A percentile compares a stretch with the other conserved stretches of the same genome.
Conservation (phyloP, 2,329 filamentous ascomycete species). For the Xylaria arbuscula region DNA sequence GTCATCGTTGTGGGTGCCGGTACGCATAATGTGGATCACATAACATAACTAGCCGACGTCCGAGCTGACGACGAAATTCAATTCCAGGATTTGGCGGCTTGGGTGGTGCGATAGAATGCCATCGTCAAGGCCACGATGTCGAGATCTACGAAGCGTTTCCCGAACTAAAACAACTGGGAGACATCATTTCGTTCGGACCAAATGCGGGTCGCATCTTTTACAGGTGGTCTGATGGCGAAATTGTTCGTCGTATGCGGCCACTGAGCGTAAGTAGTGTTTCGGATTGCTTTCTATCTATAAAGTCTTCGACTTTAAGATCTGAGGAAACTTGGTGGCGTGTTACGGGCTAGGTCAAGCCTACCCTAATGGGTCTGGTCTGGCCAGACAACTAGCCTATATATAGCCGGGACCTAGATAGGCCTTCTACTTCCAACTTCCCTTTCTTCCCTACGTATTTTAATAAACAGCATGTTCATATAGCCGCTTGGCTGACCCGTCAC, state of each 20-base stretch:
- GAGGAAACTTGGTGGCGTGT: too few species aligned
- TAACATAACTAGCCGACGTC: neutral
- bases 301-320: neutral
- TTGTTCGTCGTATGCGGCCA: conserved; percentile 59
- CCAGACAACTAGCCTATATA: too few species aligned
- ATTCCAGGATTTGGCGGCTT: conserved; percentile 68
- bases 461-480: too few species aligned
- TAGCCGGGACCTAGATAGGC: too few species aligned
- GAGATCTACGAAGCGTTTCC: conserved; percentile 68
- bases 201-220: conserved; percentile 71
- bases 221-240: conserved; percentile 64
- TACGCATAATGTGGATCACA: conserved; percentile 43
- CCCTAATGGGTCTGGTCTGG: too few species aligned
- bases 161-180: conserved; percentile 67
- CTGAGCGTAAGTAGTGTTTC: conserved; percentile 52
- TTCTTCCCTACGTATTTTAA: too few species aligned
- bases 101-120: conserved; percentile 71
- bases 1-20: conserved; percentile 63
- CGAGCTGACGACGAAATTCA: conserved; percentile 26
- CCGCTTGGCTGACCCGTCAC: too few species aligned
- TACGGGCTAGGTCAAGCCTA: too few species aligned
- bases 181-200: conserved; percentile 71
- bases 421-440: too few species aligned
- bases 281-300: neutral
- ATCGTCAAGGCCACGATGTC: conserved; percentile 69